phyloP scores from a whole-genome alignment of 192 early-diverging fungal species.

The Cladochytrium replicatum region DNA sequence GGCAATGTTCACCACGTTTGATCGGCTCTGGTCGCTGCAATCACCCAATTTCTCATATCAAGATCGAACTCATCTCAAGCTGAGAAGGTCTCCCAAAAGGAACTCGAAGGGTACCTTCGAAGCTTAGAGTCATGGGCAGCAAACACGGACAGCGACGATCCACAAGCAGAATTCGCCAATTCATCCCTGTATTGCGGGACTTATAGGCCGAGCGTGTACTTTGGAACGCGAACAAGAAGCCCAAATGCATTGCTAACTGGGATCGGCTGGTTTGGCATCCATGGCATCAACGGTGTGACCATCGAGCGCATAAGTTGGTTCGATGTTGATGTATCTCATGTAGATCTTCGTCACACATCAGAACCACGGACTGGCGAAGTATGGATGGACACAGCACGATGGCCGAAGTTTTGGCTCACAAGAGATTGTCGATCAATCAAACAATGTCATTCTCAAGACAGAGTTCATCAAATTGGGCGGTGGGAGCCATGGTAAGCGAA shows the following conservation, averaged over 20 bases:
- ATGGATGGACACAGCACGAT: slow-evolving; percentile 81
- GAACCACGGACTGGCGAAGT: slow-evolving; percentile 73
- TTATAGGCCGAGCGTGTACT: slow-evolving; percentile 87
- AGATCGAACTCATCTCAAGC: too few relatives aligned
- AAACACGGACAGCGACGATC: too few relatives aligned
- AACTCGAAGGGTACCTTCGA: too few relatives aligned
- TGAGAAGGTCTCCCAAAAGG: too few relatives aligned
- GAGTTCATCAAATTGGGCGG: slow-evolving; percentile 65
- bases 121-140: too few relatives aligned
- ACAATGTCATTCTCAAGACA: slow-evolving; percentile 57
- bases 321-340: too few relatives aligned
- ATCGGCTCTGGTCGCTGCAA: too few relatives aligned
- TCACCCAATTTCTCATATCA: too few relatives aligned
- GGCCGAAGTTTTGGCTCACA: slow-evolving; percentile 74
- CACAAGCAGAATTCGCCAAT: too few relatives aligned
- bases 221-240: slow-evolving; percentile 74
- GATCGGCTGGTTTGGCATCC: slow-evolving; percentile 87
- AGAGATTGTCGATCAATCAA: slow-evolving; percentile 51
- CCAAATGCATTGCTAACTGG: slow-evolving; percentile 74
- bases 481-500: slow-evolving; percentile 46
- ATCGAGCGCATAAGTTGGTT: too few relatives aligned
- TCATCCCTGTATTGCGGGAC: slow-evolving; percentile 82
- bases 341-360: slow-evolving; percentile 81
- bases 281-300: slow-evolving; percentile 44
- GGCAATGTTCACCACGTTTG: too few relatives aligned